A percentile compares a stretch with the other conserved stretches of the same genome.
Conservation (phyloP, 116 monocot genomes). For the Papilionanthe hybrid region DNA sequence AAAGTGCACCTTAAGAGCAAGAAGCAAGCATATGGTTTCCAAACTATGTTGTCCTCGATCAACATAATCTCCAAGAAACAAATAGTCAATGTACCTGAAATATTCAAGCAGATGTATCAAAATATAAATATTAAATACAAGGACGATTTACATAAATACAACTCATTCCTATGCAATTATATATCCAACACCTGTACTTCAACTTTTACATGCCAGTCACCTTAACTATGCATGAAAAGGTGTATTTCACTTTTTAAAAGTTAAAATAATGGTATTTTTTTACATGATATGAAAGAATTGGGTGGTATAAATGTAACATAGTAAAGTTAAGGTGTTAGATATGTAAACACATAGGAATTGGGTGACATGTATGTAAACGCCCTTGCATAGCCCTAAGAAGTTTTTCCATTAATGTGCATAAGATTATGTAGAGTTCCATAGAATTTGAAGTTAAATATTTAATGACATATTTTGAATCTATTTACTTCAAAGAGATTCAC, state of each 20-base stretch:
- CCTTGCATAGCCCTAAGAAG: background rate
- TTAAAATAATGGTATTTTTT: too few relatives aligned
- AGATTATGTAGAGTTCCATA: background rate
- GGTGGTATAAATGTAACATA: too few relatives aligned
- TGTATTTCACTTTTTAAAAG: too few relatives aligned
- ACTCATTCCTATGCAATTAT: too few relatives aligned
- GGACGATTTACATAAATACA: too few relatives aligned
- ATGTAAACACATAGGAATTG: too few relatives aligned
- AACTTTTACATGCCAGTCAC: too few relatives aligned
- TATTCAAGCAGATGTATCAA: slow-evolving; percentile 9
- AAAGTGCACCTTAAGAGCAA: slow-evolving; percentile 83
- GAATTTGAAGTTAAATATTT: background rate
- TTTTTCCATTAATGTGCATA: background rate
- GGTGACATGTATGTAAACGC: too few relatives aligned
- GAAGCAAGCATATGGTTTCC: slow-evolving; percentile 92
- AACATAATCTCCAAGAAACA: slow-evolving; percentile 99
- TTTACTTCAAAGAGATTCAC: background rate
- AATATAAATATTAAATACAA: background rate
- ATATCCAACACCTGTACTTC: too few relatives aligned
- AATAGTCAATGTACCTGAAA: slow-evolving; percentile 95
- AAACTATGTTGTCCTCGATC: slow-evolving; percentile 98
- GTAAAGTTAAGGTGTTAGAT: too few relatives aligned
- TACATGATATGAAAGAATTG: too few relatives aligned
- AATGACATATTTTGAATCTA: background rate
- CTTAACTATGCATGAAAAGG: too few relatives aligned